These are phyloP conservation scores for Pholiota molesta DNA, from an alignment of 768 basidiomycete genomes.

Conservation along the genomic window DNA sequence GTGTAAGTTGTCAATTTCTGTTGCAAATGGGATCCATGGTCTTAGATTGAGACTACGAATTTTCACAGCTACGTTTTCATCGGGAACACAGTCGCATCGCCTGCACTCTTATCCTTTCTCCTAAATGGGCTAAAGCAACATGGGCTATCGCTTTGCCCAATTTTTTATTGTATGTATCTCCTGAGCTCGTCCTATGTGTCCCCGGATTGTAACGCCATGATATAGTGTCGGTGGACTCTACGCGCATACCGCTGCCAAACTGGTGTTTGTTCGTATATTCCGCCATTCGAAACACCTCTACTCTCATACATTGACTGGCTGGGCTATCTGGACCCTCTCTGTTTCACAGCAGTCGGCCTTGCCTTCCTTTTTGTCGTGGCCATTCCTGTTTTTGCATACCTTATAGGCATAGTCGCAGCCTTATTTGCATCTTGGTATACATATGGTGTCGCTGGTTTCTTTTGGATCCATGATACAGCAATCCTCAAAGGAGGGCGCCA, in stretches of 20 bases:
- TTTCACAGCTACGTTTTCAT: constrained; percentile 7
- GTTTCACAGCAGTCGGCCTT: constrained; percentile 6
- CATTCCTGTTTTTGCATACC: constrained; percentile 10
- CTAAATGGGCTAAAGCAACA: constrained; percentile 12
- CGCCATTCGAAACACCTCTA: constrained; percentile 12
- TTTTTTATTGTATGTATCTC: constrained; percentile 6
- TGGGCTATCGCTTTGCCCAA: constrained; percentile 15
- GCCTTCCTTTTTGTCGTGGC: constrained; percentile 11
- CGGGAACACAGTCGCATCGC: constrained; percentile 10
- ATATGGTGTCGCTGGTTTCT: constrained; percentile 12
- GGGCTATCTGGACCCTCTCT: constrained; percentile 6
- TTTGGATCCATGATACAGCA: constrained; percentile 11
- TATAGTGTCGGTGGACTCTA: constrained; percentile 10
- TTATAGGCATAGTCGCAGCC: constrained; percentile 9
- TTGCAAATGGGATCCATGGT: no score
- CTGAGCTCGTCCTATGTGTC: not conserved
- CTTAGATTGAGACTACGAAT: not conserved
- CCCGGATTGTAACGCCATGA: not conserved
- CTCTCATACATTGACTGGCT: constrained; percentile 5
- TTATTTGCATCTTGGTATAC: constrained; percentile 13
- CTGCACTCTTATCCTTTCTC: constrained; percentile 7
- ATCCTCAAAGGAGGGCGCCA: not conserved
- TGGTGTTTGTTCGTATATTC: constrained; percentile 11
- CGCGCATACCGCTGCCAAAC: constrained; percentile 10
- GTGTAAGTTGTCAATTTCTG: constrained; percentile 1